Evolutionary conservation across 2,329 filamentous ascomycete genomes (phyloP), one percentile per base, ranked within the genome.

Genomic region (Xylariales sp.): DNA sequence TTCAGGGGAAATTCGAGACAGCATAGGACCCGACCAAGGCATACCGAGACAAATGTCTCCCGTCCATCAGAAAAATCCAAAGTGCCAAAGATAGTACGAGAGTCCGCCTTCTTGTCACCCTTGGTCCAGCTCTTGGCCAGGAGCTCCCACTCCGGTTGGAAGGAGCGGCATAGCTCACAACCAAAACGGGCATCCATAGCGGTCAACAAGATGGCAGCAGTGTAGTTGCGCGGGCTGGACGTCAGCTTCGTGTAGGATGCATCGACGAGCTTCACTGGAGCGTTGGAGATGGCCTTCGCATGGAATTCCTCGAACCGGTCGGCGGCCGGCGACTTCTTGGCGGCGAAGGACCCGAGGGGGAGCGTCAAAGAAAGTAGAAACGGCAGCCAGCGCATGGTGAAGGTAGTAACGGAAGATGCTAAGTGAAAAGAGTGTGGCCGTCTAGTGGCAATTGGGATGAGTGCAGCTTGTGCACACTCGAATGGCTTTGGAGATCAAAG

Each of bases 101-200:
- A 84, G 51, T 87, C 75, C 40, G 74, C 84, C 45, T 78, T 70
- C 69, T 84, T 88, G 64, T 95, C 86, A 6, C 87, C 89, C 62
- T 86, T 88, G 47, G 74, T 74, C 93, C 93, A 98, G 66, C 86
- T 93, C 64, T 81, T 86, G 40, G 79, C 80, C 41, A 98, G 68
- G 40, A 97, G 65, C 42, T 94, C 86, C 86, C 89, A 98, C 66
- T 98, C 93, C 2, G 90, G 85, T 62, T 95, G 86, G 63, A 98
- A 95, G 40, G 95, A 88, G 39, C 81, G 78, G 64, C 93, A 98
- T 36, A 97, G 72, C 51, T 82, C 72, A 62, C 93, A 98, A 46
- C 86, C 87, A 60, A 87, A 96, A 44, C 88, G 80, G 22, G 81
- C 58, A 51, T 95, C 90, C 56, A 90, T 68, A 27, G 93, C 93